Base-by-base conservation (phyloP, 2,329 filamentous ascomycete genomes). In the Mycosphaerelloides madeirae region DNA sequence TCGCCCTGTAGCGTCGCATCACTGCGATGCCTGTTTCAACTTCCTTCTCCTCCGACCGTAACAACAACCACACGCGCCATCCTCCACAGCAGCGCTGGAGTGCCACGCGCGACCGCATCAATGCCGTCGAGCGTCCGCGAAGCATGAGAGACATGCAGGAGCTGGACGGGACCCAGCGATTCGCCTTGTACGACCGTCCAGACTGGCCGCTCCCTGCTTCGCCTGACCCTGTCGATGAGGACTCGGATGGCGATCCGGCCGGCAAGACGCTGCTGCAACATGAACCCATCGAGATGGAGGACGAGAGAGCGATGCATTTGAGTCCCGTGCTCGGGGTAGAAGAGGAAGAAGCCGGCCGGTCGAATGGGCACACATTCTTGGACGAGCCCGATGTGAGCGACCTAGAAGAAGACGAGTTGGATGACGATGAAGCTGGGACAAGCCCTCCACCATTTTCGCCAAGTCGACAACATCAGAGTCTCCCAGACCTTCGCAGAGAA, bases 21-120 rank as follows among this genome's bases (percentile, higher is more conserved):
- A 49, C 50, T 43, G 22, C 22, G 22, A 62, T 60, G 56, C 58
- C 58, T 38, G 57, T 60, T 40, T 59, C 56, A 32, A 59, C 57
- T 15, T 59, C 56, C 50, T 53, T 54, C 28, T 44, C 53, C 29
- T 45, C 43, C 37, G 54, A 44, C 43, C 22, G 51, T 34, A 44
- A 52, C 22, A 9, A 25, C 9, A 5, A 25, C 9, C 40, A 47
- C 36, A 37, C 38, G 19, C 56, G 52, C 43, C 50, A 52, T 28
- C 35, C 36, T 18, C 51, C 61, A 28, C 48, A 59, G 25, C 48
- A 46, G 38, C 49, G 56, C 45, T 59, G 57, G 56, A 60, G 45
- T 38, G 53, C 51, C 28, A 59, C 57, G 13, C 44, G 56, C 38
- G 53, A 59, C 28, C 55, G 56, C 35, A 54, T 61, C 46, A 20